Evolutionary conservation across 2,329 filamentous ascomycete species (phyloP).

Genomic region (Neoarthrinium moseri): DNA sequence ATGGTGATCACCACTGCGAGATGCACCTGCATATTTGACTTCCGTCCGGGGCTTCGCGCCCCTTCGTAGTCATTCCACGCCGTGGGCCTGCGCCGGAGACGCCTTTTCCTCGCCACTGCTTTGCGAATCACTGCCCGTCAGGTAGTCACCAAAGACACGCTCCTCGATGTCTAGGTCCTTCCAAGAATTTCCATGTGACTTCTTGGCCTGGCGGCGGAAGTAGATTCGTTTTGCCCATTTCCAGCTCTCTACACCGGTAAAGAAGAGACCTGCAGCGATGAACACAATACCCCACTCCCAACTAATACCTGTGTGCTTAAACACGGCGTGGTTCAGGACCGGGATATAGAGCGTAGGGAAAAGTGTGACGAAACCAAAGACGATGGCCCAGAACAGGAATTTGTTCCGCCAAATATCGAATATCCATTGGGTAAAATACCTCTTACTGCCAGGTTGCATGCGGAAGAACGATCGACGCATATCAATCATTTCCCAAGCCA

Average conservation of each 20-base stretch:
- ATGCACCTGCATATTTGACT: too few species aligned
- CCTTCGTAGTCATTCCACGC: too few species aligned
- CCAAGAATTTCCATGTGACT: background rate
- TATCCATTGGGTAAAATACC: conserved; percentile 65
- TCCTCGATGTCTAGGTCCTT: background rate
- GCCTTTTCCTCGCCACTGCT: background rate
- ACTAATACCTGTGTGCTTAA: conserved; percentile 58
- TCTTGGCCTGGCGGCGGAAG: too few species aligned
- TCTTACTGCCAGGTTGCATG: conserved; percentile 63
- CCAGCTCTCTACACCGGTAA: conserved; percentile 57
- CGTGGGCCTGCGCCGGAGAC: too few species aligned
- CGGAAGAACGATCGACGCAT: conserved; percentile 72
- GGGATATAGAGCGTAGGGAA: conserved; percentile 58
- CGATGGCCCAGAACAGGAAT: conserved; percentile 67
- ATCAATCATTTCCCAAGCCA: conserved; percentile 77
- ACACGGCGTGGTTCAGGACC: conserved; percentile 56
- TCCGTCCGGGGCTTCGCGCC: too few species aligned
- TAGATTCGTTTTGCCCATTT: conserved; percentile 55
- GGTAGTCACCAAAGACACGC: background rate
- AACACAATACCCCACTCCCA: conserved; percentile 66
- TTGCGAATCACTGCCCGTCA: background rate
- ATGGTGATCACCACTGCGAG: too few species aligned
- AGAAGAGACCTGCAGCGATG: conserved; percentile 52
- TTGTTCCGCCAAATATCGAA: conserved; percentile 68
- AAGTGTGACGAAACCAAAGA: conserved; percentile 44